phyloP scores from a whole-genome alignment of 2,329 filamentous ascomycete species.

The Fusarium longipes region DNA sequence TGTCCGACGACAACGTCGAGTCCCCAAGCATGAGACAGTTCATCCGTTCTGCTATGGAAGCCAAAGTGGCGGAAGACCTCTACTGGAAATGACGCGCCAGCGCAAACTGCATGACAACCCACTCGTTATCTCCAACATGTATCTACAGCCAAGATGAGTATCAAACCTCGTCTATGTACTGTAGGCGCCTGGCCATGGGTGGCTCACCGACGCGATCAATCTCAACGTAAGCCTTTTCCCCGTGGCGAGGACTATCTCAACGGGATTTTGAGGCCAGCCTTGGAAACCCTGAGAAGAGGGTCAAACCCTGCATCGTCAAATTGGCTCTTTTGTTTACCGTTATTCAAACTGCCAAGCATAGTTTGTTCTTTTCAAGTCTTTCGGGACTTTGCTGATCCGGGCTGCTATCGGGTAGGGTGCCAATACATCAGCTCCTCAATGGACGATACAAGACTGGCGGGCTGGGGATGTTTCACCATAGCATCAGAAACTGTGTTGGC shows the following conservation, averaged over 20 bases:
- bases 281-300: slow-evolving; percentile 24
- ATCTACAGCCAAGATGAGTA: slow-evolving; percentile 29
- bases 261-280: slow-evolving; percentile 29
- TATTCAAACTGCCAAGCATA: slow-evolving; percentile 30
- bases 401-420: slow-evolving; percentile 28
- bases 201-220: slow-evolving; percentile 26
- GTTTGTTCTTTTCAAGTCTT: background rate
- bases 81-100: slow-evolving; percentile 64
- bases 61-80: slow-evolving; percentile 64
- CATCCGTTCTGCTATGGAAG: slow-evolving; percentile 69
- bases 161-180: slow-evolving; percentile 27
- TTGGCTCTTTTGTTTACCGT: slow-evolving; percentile 5
- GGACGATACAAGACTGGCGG: slow-evolving; percentile 13
- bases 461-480: slow-evolving; percentile 33
- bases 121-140: slow-evolving; percentile 13
- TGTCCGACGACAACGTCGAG: slow-evolving; percentile 57
- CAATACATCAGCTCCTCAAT: slow-evolving; percentile 25
- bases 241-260: slow-evolving; percentile 15
- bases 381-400: slow-evolving; percentile 24
- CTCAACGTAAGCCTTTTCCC: slow-evolving; percentile 8
- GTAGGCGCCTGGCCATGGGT: slow-evolving; percentile 22
- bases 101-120: slow-evolving; percentile 19
- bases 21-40: slow-evolving; percentile 68
- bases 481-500: slow-evolving; percentile 28
- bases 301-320: slow-evolving; percentile 30